These are phyloP conservation scores for Leccinum subspadiceum DNA, from an alignment of 1,284 basidiomycete species.

Conservation along the genomic window DNA sequence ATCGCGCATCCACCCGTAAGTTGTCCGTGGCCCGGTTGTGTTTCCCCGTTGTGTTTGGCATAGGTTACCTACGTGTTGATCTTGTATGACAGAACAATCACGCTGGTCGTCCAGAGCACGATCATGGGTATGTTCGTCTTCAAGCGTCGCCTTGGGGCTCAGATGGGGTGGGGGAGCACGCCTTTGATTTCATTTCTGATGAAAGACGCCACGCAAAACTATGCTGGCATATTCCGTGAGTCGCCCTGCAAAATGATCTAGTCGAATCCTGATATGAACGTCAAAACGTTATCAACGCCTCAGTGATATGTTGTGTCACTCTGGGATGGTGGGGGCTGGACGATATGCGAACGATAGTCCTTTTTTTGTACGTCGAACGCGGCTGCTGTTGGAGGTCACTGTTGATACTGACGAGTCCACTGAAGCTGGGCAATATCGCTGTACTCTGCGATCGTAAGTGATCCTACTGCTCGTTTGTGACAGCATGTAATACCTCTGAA, in stretches of 20 bases:
- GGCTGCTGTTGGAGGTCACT: neutral
- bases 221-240: constrained; percentile 15
- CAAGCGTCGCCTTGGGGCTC: constrained; percentile 2
- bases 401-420: constrained; percentile 2
- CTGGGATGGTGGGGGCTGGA: constrained; percentile 5
- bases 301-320: constrained; percentile 9
- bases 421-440: constrained; percentile 16
- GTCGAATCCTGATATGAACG: neutral
- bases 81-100: constrained; percentile 3
- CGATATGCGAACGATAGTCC: neutral
- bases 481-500: neutral
- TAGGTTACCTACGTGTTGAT: neutral
- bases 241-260: neutral
- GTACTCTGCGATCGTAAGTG: constrained; percentile 15
- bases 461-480: neutral
- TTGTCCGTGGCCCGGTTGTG: neutral
- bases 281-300: neutral
- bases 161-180: constrained; percentile 13
- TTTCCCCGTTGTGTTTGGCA: neutral
- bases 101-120: constrained; percentile 10
- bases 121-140: constrained; percentile 13
- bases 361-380: constrained; percentile 12
- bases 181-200: constrained; percentile 19
- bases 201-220: constrained; percentile 20
- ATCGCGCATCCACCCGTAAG: constrained; percentile 4